Percentiles rank a stretch among this genome's conserved stretches.
phyloP scores from a whole-genome alignment of 306 rosid genomes.

The Coriaria nepalensis region DNA sequence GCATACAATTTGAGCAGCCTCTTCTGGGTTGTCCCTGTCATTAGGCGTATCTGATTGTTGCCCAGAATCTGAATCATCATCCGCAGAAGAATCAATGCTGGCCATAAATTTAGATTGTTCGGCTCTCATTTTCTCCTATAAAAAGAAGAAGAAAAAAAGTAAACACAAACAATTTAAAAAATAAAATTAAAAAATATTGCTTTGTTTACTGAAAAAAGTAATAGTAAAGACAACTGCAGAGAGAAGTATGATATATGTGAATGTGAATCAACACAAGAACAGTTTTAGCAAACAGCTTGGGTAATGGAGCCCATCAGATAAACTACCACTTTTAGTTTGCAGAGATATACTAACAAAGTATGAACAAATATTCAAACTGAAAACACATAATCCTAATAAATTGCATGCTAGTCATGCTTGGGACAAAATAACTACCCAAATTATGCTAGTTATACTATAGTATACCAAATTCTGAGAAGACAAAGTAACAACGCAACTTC shows the following conservation, averaged over 20 bases:
- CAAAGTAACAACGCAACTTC: not conserved
- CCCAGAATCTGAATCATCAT: constrained; percentile 42
- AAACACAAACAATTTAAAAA: not conserved
- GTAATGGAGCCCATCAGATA: too few species aligned
- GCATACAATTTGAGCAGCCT: constrained; percentile 59
- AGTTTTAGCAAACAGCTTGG: too few species aligned
- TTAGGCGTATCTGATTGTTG: constrained; percentile 28
- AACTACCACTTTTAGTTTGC: too few species aligned
- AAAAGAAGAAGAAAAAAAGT: not conserved
- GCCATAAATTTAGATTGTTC: constrained; percentile 88
- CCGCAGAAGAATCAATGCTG: constrained; percentile 37
- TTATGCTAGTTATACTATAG: too few species aligned
- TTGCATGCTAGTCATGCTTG: too few species aligned
- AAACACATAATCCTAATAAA: too few species aligned
- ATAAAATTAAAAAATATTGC: not conserved
- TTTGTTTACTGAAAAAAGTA: not conserved
- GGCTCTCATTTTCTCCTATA: constrained; percentile 83
- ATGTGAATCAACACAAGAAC: too few species aligned
- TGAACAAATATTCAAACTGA: too few species aligned
- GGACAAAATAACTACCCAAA: too few species aligned
- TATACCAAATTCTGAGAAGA: not conserved
- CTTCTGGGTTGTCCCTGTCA: constrained; percentile 34
- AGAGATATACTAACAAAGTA: too few species aligned
- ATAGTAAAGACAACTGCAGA: not conserved
- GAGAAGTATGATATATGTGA: too few species aligned